Percentiles rank a stretch among this genome's conserved stretches.
phyloP scores from a whole-genome alignment of 805 yeast species.

The Tetrapisispora pingtungensis region DNA sequence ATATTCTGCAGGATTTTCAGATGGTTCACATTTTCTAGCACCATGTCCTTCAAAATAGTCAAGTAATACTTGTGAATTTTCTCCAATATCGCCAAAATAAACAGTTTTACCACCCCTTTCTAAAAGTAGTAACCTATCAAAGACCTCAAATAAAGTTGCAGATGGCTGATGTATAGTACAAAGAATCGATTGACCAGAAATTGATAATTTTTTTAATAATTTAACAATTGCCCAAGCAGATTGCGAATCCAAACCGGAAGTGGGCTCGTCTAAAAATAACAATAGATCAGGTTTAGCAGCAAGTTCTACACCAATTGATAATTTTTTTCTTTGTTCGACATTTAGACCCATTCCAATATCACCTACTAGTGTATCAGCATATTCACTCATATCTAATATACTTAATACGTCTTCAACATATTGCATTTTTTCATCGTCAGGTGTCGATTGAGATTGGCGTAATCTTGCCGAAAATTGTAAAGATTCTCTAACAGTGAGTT shows the following conservation, averaged over 20 bases:
- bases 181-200: slow-evolving; percentile 57
- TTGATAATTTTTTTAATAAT: slow-evolving; percentile 47
- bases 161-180: slow-evolving; percentile 68
- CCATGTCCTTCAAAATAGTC: slow-evolving; percentile 57
- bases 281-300: slow-evolving; percentile 52
- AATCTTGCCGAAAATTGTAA: slow-evolving; percentile 51
- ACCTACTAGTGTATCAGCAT: slow-evolving; percentile 65
- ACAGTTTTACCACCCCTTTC: slow-evolving; percentile 65
- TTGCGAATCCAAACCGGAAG: slow-evolving; percentile 52
- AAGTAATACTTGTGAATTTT: slow-evolving; percentile 42
- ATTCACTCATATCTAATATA: slow-evolving; percentile 50
- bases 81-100: slow-evolving; percentile 58
- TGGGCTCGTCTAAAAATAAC: slow-evolving; percentile 54
- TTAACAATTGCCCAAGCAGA: slow-evolving; percentile 53
- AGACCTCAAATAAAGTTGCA: slow-evolving; percentile 49
- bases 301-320: slow-evolving; percentile 54
- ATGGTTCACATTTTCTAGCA: slow-evolving; percentile 45
- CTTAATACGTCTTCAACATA: slow-evolving; percentile 60
- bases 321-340: slow-evolving; percentile 50
- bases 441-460: slow-evolving; percentile 44
- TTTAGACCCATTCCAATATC: slow-evolving; percentile 53
- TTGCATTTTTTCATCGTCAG: slow-evolving; percentile 44
- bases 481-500: slow-evolving; percentile 64
- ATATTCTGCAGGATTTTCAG: slow-evolving; percentile 63
- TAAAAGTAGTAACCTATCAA: slow-evolving; percentile 50